Percentiles rank a stretch among this genome's conserved stretches.
These are phyloP conservation scores for Aspergillus campestris DNA, from an alignment of 495 filamentous ascomycete species.

Conservation along the genomic window DNA sequence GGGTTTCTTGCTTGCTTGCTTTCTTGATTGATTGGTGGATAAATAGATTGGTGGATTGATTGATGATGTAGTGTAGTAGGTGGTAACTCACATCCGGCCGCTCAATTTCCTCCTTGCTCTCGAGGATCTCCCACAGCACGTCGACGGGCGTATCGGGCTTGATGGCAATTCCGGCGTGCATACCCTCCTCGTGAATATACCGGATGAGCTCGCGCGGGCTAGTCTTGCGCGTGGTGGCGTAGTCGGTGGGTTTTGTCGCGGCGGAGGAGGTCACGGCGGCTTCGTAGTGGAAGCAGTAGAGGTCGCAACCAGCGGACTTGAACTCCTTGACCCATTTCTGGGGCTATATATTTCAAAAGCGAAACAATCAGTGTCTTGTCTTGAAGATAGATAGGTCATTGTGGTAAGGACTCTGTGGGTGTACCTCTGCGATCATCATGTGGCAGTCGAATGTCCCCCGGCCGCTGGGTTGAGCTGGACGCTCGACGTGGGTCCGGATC, in stretches of 20 bases:
- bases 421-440: slow-evolving; percentile 98
- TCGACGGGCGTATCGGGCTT: slow-evolving; percentile 88
- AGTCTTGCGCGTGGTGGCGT: slow-evolving; percentile 55
- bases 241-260: slow-evolving; percentile 65
- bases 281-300: slow-evolving; percentile 99
- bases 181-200: slow-evolving; percentile 79
- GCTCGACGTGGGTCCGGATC: slow-evolving; percentile 75
- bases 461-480: slow-evolving; percentile 47
- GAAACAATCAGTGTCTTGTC: slow-evolving; percentile 1
- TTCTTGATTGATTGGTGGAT: no score
- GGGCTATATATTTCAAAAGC: slow-evolving; percentile 46
- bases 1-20: neutral
- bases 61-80: neutral
- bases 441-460: slow-evolving; percentile 97
- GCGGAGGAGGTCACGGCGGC: slow-evolving; percentile 80
- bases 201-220: slow-evolving; percentile 75
- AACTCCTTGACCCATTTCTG: slow-evolving; percentile 98
- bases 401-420: no score
- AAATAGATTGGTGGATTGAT: no score
- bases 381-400: no score
- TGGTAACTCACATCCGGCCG: slow-evolving; percentile 70
- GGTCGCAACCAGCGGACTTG: slow-evolving; percentile 85
- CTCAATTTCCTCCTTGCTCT: slow-evolving; percentile 59
- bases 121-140: slow-evolving; percentile 84
- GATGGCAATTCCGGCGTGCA: slow-evolving; percentile 91